These are phyloP conservation scores for Adenanthera pavonina DNA, from an alignment of 306 rosid species.

Conservation along the genomic window DNA sequence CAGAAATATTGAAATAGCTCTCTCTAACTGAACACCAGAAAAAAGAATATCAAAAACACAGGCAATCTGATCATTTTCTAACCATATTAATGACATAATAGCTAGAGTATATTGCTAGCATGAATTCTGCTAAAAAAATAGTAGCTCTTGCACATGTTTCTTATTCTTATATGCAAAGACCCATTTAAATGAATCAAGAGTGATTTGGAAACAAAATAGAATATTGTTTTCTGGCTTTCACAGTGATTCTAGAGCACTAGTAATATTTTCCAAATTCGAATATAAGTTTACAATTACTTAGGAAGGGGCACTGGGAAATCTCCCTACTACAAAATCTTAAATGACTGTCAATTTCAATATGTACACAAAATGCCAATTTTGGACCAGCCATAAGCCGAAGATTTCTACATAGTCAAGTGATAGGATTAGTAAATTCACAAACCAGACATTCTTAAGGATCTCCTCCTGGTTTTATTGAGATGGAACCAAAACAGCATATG, in stretches of 20 bases:
- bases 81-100: slow-evolving; percentile 3
- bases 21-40: not conserved
- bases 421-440: slow-evolving; percentile 1
- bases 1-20: not conserved
- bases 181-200: slow-evolving; percentile 3
- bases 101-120: not conserved
- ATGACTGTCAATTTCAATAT: not conserved
- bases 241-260: slow-evolving; percentile 5
- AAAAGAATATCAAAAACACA: not conserved
- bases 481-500: slow-evolving; percentile 17
- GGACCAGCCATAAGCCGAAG: slow-evolving; percentile 10
- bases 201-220: not conserved
- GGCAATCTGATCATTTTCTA: not conserved
- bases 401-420: slow-evolving; percentile 4
- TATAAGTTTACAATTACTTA: slow-evolving; percentile 6
- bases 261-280: not conserved
- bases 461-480: slow-evolving; percentile 29
- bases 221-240: not conserved
- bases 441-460: slow-evolving; percentile 1
- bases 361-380: slow-evolving; percentile 27
- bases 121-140: not conserved
- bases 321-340: slow-evolving; percentile 5
- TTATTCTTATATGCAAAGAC: slow-evolving; percentile 15
- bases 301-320: slow-evolving; percentile 22
- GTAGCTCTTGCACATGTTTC: slow-evolving; percentile 4